These are phyloP conservation scores for Amanita subjunquillea DNA, from an alignment of 768 basidiomycete genomes.

Conservation along the genomic window DNA sequence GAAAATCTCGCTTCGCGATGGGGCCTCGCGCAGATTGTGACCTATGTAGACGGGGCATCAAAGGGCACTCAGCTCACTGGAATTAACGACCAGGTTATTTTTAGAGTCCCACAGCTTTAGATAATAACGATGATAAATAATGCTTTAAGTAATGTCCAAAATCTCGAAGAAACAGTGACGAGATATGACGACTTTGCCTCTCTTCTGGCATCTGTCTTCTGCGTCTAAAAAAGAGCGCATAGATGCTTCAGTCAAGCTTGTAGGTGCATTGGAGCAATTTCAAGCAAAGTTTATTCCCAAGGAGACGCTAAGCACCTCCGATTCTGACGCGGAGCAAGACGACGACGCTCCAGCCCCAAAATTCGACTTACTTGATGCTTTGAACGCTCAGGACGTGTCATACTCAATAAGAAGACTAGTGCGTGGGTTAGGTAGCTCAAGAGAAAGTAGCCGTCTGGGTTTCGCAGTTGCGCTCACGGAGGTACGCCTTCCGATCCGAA, in stretches of 20 bases:
- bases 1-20: conserved; percentile 20
- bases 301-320: conserved; percentile 18
- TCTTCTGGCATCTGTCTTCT: conserved; percentile 92
- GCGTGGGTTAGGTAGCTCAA: conserved; percentile 81
- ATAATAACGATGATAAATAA: conserved; percentile 2
- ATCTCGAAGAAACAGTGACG: conserved; percentile 6
- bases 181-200: conserved; percentile 73
- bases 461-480: conserved; percentile 96
- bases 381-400: conserved; percentile 85
- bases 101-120: neutral
- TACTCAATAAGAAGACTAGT: conserved; percentile 86
- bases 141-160: neutral
- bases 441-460: conserved; percentile 89
- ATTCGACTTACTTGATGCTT: conserved; percentile 42
- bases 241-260: conserved; percentile 77
- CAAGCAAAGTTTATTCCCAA: conserved; percentile 56
- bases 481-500: conserved; percentile 33
- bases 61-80: conserved; percentile 67
- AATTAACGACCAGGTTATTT: conserved; percentile 21
- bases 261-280: conserved; percentile 76
- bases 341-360: conserved; percentile 28
- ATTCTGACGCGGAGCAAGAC: conserved; percentile 34
- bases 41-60: conserved; percentile 21
- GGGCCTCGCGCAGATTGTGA: conserved; percentile 21
- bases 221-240: conserved; percentile 69